These are phyloP conservation scores for Lentinula sp. DNA, from an alignment of 768 basidiomycete genomes.

Conservation along the genomic window DNA sequence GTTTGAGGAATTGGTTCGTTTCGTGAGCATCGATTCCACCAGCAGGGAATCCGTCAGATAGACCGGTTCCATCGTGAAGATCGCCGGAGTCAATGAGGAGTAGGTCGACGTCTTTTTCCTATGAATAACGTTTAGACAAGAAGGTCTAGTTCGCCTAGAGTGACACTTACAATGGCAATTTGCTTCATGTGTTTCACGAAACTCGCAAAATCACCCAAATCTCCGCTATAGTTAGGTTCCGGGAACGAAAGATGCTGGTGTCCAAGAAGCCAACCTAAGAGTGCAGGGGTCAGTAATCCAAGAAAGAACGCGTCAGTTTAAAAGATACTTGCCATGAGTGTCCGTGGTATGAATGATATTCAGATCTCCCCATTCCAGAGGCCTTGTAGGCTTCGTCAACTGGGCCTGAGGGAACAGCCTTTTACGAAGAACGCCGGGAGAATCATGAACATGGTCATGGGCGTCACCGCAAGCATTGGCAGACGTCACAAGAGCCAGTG, in stretches of 20 bases:
- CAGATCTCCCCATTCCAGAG: constrained; percentile 82
- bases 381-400: constrained; percentile 55
- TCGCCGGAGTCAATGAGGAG: constrained; percentile 79
- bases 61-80: constrained; percentile 72
- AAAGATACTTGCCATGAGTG: constrained; percentile 38
- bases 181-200: constrained; percentile 81
- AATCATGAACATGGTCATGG: constrained; percentile 19
- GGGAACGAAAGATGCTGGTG: constrained; percentile 72
- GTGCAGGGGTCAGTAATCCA: neutral
- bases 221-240: constrained; percentile 70
- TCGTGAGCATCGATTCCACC: constrained; percentile 71
- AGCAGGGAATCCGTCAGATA: constrained; percentile 71
- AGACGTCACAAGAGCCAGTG: neutral
- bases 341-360: constrained; percentile 88
- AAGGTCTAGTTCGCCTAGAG: neutral
- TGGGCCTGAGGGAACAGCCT: constrained; percentile 34
- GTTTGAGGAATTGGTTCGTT: constrained; percentile 68
- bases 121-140: neutral
- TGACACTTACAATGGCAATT: constrained; percentile 38
- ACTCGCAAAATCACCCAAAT: constrained; percentile 79
- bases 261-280: constrained; percentile 63
- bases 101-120: constrained; percentile 74
- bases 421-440: constrained; percentile 17
- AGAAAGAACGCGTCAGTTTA: neutral
- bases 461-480: constrained; percentile 19